A percentile compares a stretch with the other conserved stretches of the same genome.
Conservation (phyloP, 139 green algal genomes). For the Chlamydomonas eustigma region DNA sequence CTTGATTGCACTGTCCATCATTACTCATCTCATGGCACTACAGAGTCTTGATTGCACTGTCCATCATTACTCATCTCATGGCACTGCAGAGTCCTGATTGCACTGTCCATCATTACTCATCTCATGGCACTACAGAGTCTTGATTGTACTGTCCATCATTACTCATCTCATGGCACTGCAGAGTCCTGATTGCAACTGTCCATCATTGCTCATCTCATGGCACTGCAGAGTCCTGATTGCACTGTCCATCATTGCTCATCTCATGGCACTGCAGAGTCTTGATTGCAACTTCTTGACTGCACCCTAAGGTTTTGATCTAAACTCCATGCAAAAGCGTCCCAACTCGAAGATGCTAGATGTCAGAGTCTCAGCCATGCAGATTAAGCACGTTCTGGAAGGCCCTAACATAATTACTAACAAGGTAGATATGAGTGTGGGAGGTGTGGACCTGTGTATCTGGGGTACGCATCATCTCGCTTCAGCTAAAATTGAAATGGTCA, state of each 20-base stretch:
- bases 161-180: too few species aligned
- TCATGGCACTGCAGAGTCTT: neutral
- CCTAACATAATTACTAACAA: neutral
- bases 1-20: neutral
- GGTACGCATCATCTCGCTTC: neutral
- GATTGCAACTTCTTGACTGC: neutral
- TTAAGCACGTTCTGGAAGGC: neutral
- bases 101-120: neutral
- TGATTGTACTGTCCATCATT: too few species aligned
- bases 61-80: too few species aligned
- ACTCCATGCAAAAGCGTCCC: neutral
- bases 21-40: too few species aligned
- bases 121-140: too few species aligned
- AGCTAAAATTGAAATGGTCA: neutral
- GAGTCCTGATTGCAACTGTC: neutral
- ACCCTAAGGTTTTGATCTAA: neutral
- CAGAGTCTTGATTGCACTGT: too few species aligned
- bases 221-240: neutral
- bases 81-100: neutral
- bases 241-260: neutral
- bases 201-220: neutral
- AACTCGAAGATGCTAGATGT: too few species aligned
- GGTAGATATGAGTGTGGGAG: neutral
- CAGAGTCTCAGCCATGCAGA: too few species aligned
- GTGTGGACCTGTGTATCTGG: neutral